Percentiles rank a stretch among this genome's conserved stretches.
Conservation (phyloP, 177 flowering plant species). For the Vitis hybrid region DNA sequence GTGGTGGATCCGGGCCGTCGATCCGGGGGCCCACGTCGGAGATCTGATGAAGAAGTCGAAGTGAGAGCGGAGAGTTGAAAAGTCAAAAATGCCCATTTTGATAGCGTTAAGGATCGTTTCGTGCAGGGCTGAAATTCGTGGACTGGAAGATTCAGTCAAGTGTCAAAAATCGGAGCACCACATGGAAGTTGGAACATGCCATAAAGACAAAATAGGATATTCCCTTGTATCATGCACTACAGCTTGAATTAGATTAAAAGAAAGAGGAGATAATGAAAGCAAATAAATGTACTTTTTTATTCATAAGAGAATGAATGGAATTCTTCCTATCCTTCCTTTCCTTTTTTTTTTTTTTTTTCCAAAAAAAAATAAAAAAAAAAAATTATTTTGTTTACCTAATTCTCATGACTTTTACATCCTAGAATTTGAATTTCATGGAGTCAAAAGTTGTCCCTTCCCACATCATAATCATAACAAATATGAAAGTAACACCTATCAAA, state of each 20-base stretch:
- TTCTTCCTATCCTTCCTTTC: no score
- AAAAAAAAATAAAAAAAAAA: constrained; percentile 5
- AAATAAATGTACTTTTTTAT: neutral
- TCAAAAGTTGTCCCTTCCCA: no score
- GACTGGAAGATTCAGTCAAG: constrained; percentile 5
- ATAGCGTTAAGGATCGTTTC: constrained; percentile 11
- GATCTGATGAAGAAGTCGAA: neutral
- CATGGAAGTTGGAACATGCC: constrained; percentile 2
- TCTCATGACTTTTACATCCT: no score
- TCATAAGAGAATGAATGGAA: no score
- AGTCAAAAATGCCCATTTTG: neutral
- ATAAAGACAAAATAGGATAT: neutral
- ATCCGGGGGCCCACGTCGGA: neutral
- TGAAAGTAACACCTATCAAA: no score
- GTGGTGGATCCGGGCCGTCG: no score
- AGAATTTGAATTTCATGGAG: no score
- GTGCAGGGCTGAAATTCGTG: constrained; percentile 22
- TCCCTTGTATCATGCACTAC: constrained; percentile 6
- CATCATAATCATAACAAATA: no score
- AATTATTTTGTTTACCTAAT: neutral
- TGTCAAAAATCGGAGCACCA: constrained; percentile 7
- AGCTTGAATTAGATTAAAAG: neutral
- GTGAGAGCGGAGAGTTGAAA: neutral
- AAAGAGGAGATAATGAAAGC: neutral
- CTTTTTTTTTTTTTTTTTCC: no score